Evolutionary conservation across 116 monocot genomes (phyloP), one percentile per base, ranked within the genome.

Genomic region (Trichopus zeylanicus): DNA sequence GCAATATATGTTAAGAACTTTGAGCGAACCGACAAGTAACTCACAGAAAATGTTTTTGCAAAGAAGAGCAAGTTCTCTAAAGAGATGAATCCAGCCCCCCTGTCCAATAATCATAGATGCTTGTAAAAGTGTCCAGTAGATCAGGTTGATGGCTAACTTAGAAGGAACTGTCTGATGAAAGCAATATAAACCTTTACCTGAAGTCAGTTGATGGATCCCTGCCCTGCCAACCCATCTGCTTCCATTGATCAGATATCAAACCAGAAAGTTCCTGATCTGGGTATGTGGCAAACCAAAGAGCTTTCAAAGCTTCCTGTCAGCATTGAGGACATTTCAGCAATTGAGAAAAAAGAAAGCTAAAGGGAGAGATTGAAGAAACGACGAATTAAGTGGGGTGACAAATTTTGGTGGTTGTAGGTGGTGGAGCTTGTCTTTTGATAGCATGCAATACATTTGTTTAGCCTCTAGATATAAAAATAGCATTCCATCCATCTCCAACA

Each of bases 181-280:
- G 18, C 0, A 31, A 15, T 12, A 27, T 24, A 19, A 8, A 46
- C 1, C 0, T 16, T 9, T 67, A 92, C 93, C 88, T 88, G 67
- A 93, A 93, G 70, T 93, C 93, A 29, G 93, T 93, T 19, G 93
- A 93, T 65, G 88, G 88, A 48, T 93, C 88, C 61, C 70, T 85
- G 22, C 93, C 93, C 70, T 93, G 93, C 93, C 93, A 93, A 28
- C 93, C 93, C 93, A 93, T 88, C 55, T 85, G 74, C 39, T 93
- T 93, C 93, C 93, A 93, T 61, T 93, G 93, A 9, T 93, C 85
- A 59, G 93, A 93, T 67, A 85, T 75, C 65, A 93, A 67, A 49
- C 74, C 77, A 55, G 63, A 29, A 23, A 93, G 79, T 66, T 85
- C 85, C 72, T 86, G 73, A 61, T 80, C 75, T 32, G 91, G 91